A percentile compares a stretch with the other conserved stretches of the same genome.
These are phyloP conservation scores for Allium cepa DNA, from an alignment of 106 monocot genomes.

Conservation along the genomic window DNA sequence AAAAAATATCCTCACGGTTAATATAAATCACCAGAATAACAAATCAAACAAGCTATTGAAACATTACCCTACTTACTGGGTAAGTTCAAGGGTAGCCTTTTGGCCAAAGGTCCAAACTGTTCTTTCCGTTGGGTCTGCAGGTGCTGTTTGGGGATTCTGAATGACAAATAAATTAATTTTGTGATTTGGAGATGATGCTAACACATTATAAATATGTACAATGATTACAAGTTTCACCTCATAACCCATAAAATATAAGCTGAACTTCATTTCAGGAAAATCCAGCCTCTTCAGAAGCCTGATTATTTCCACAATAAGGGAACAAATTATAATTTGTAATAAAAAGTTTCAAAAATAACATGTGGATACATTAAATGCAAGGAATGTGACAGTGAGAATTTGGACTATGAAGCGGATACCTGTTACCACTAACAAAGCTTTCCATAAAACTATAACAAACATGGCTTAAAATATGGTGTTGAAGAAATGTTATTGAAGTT, in stretches of 20 bases:
- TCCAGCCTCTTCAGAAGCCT: slow-evolving; percentile 94
- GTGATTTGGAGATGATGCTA: background rate
- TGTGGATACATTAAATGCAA: no score
- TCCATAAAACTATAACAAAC: no score
- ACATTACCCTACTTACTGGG: slow-evolving; percentile 51
- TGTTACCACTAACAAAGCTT: no score
- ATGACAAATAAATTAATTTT: slow-evolving; percentile 1
- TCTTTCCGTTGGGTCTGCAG: slow-evolving; percentile 57
- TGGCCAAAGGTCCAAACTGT: slow-evolving; percentile 90
- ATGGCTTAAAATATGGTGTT: no score
- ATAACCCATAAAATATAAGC: slow-evolving; percentile 94
- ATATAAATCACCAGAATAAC: background rate
- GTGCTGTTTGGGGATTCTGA: slow-evolving; percentile 69
- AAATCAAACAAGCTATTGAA: background rate
- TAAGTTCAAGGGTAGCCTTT: slow-evolving; percentile 92
- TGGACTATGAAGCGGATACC: no score
- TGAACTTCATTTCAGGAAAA: slow-evolving; percentile 97
- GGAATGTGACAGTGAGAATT: no score
- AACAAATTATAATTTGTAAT: no score
- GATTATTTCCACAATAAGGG: background rate
- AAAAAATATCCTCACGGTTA: background rate
- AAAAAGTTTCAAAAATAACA: no score
- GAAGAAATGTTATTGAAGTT: no score
- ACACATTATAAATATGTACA: background rate
- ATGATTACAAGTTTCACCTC: slow-evolving; percentile 45